These are phyloP conservation scores for Metschnikowia arizonensis DNA, from an alignment of 805 yeast genomes.

Conservation along the genomic window DNA sequence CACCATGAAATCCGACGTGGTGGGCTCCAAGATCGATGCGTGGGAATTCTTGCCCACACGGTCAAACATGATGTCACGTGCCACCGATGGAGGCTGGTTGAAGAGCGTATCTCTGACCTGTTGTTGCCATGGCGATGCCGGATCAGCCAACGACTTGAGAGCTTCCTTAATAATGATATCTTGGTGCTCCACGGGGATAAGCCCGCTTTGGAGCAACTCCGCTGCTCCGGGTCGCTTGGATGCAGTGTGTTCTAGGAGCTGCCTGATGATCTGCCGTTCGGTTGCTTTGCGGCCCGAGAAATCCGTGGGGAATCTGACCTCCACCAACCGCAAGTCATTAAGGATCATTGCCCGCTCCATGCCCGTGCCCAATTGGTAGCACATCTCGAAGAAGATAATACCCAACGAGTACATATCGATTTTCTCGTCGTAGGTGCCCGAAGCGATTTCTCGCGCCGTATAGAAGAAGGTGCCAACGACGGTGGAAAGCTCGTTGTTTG, in stretches of 20 bases:
- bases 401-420: conserved; percentile 96
- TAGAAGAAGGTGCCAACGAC: conserved; percentile 93
- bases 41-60: conserved; percentile 30
- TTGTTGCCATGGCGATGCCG: conserved; percentile 90
- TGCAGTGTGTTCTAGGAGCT: conserved; percentile 77
- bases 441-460: conserved; percentile 83
- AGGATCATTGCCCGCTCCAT: conserved; percentile 86
- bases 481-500: conserved; percentile 74
- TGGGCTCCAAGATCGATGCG: conserved; percentile 24
- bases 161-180: conserved; percentile 90
- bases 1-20: conserved; percentile 47
- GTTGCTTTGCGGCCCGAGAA: conserved; percentile 51
- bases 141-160: conserved; percentile 75
- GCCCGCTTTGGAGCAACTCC: conserved; percentile 70
- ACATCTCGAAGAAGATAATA: conserved; percentile 93
- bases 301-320: conserved; percentile 66
- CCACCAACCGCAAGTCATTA: conserved; percentile 54
- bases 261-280: conserved; percentile 64
- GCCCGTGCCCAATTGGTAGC: conserved; percentile 75
- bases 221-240: conserved; percentile 74
- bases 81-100: conserved; percentile 78
- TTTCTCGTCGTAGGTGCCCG: conserved; percentile 83
- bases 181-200: conserved; percentile 83
- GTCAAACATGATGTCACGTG: conserved; percentile 82
- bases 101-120: conserved; percentile 86